phyloP scores from a whole-genome alignment of 164 flowering plant genomes.

The Euptelea pleiosperma region DNA sequence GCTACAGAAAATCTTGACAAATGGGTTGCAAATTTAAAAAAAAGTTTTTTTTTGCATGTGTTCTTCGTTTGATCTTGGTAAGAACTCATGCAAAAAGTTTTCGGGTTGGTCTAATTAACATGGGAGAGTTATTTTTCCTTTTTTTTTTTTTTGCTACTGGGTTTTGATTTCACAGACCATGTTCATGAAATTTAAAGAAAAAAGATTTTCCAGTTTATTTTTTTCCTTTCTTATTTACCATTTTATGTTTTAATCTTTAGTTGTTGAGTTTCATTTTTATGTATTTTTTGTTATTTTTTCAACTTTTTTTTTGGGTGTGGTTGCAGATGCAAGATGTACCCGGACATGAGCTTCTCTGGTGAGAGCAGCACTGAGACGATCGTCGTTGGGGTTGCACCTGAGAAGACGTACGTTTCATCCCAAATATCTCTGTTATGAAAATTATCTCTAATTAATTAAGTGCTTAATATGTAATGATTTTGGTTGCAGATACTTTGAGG shows the following conservation, averaged over 20 bases:
- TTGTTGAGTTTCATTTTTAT: too few species aligned
- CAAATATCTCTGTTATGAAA: too few species aligned
- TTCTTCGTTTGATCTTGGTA: too few species aligned
- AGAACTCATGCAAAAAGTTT: not conserved
- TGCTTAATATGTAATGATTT: too few species aligned
- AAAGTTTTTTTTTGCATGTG: not conserved
- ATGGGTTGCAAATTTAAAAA: too few species aligned
- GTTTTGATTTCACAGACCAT: not conserved
- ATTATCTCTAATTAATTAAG: too few species aligned
- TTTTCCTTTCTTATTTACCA: too few species aligned
- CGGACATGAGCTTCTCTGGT: conserved; percentile 36
- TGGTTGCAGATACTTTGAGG: conserved; percentile 34
- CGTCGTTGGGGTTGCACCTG: conserved; percentile 42
- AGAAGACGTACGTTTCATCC: conserved; percentile 27
- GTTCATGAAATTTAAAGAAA: not conserved
- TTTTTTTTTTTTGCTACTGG: not conserved
- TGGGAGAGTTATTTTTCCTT: not conserved
- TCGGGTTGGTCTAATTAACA: not conserved
- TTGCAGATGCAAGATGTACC: conserved; percentile 54
- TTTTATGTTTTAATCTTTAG: not conserved
- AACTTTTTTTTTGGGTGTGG: not conserved
- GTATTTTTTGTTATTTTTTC: not conserved
- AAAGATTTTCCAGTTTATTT: too few species aligned
- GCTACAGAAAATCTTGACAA: too few species aligned
- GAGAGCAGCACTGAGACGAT: conserved; percentile 37